Base-by-base conservation (phyloP, 768 basidiomycete species). In the Xerocomellus chrysenteron region DNA sequence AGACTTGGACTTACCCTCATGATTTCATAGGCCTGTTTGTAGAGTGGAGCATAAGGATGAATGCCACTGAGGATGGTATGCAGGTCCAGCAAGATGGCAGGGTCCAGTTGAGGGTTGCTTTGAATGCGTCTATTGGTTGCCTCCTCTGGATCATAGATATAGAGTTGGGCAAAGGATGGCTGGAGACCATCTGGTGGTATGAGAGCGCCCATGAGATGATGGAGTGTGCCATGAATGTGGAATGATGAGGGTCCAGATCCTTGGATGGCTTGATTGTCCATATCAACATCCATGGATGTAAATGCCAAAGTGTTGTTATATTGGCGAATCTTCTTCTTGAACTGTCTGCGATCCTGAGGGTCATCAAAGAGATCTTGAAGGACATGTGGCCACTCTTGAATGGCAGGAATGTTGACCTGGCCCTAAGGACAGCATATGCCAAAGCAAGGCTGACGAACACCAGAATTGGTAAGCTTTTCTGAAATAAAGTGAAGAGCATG, bases 101-200 rank as follows among this genome's bases (percentile, higher is more conserved):
- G 10, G 36, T 60, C n/a, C 0, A 73, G 55, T 5, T 65, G 54
- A 30, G 47, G 51, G 61, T 76, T 76, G 0, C 8, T 2, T 2
- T 50, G n/a, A 24, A 65, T 55, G 1, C 73, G 40, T 52, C 52
- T 30, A 4, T 74, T 26, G 1, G 75, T 68, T 0, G 78, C 78
- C 1, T 61, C 67, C 2, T 54, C 36, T 6, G 76, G 69, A 54
- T 81, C 77, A 64, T 75, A 70, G 2, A 80, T 66, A 47, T 78
- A 21, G 2, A 0, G 80, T 50, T 81, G 78, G 1, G 75, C 70
- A 67, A 74, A 80, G 0, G 50, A 33, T 0, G 77, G 72, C 0
- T 33, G 35, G 2, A 41, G 14, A 2, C 58, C 67, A 17, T 47
- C 44, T 0, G 50, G 10, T 26, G 77, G 70, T 0, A 3, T 56